These are phyloP conservation scores for Globisporangium cystogenes DNA, from an alignment of 352 stramenopile genomes.

Conservation along the genomic window DNA sequence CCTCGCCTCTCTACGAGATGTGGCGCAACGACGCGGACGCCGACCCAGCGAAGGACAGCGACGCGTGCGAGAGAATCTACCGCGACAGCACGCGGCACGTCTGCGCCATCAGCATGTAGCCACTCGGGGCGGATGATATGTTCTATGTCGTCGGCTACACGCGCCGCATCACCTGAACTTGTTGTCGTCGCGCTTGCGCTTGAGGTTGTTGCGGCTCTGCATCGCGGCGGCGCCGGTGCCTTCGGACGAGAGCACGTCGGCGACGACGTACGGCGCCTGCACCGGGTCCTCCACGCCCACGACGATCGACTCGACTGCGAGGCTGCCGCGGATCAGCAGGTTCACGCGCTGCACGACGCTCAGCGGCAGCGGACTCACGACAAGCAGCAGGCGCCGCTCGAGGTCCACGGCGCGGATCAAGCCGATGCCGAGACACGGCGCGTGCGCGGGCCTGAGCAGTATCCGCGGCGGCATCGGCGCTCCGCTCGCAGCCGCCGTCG, in stretches of 20 bases:
- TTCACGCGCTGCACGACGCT: conserved; percentile 56
- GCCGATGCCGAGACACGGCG: conserved; percentile 58
- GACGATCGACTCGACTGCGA: conserved; percentile 54
- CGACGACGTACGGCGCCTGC: conserved; percentile 58
- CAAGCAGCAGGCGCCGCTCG: conserved; percentile 40
- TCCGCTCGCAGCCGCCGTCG: background rate
- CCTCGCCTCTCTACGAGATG: conserved; percentile 1
- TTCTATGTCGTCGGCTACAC: conserved; percentile 1
- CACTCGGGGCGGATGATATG: too few relatives aligned
- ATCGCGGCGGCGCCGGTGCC: conserved; percentile 72
- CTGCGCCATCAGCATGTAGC: conserved; percentile 47
- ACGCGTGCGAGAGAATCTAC: conserved; percentile 37
- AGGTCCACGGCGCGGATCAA: conserved; percentile 64
- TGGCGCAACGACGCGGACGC: conserved; percentile 1
- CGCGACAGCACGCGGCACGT: conserved; percentile 38
- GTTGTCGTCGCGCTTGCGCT: conserved; percentile 73
- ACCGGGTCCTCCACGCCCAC: conserved; percentile 34
- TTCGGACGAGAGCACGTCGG: conserved; percentile 61
- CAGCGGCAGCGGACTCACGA: conserved; percentile 64
- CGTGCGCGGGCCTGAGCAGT: conserved; percentile 41
- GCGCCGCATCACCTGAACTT: background rate
- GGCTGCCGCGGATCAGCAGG: conserved; percentile 61
- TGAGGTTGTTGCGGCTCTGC: conserved; percentile 86
- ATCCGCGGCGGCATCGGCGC: conserved; percentile 33
- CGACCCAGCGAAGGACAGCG: conserved; percentile 10